phyloP scores from a whole-genome alignment of 768 basidiomycete species.

The Rhodotorula kratochvilovae region DNA sequence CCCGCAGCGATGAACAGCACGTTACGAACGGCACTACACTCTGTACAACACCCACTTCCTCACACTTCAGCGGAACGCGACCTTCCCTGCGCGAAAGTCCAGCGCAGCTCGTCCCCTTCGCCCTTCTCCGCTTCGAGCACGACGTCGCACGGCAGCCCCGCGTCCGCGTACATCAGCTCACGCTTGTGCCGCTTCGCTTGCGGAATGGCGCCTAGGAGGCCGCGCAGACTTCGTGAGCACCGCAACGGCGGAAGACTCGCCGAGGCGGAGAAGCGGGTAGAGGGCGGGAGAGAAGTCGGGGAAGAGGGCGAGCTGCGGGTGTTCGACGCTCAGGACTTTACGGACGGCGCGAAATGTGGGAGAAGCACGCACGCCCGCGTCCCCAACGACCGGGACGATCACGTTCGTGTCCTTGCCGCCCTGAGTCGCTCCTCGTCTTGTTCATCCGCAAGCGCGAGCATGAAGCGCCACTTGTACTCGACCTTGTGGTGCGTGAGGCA shows the following conservation, averaged over 20 bases:
- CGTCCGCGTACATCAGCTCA: background rate
- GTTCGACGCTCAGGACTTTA: no score
- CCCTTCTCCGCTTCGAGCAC: background rate
- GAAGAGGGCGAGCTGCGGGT: background rate
- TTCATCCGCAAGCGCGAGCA: background rate
- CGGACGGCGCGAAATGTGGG: background rate
- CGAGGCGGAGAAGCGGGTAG: background rate
- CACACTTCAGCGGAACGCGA: background rate
- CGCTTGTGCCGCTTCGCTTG: background rate
- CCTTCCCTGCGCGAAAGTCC: background rate
- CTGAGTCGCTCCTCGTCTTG: background rate
- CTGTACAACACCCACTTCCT: no score
- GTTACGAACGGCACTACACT: no score
- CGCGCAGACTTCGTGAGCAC: background rate
- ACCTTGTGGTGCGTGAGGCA: background rate
- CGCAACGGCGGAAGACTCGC: background rate
- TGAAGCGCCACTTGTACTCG: background rate
- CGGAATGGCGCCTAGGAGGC: background rate
- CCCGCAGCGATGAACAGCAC: no score
- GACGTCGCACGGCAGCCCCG: conserved; percentile 2
- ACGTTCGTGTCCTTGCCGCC: background rate
- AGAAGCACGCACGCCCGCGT: background rate
- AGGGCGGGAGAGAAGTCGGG: background rate
- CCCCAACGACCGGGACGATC: background rate
- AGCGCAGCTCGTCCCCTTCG: background rate